These are phyloP conservation scores for Thraustochytrium striatum DNA, from an alignment of 352 stramenopile genomes.

Conservation along the genomic window DNA sequence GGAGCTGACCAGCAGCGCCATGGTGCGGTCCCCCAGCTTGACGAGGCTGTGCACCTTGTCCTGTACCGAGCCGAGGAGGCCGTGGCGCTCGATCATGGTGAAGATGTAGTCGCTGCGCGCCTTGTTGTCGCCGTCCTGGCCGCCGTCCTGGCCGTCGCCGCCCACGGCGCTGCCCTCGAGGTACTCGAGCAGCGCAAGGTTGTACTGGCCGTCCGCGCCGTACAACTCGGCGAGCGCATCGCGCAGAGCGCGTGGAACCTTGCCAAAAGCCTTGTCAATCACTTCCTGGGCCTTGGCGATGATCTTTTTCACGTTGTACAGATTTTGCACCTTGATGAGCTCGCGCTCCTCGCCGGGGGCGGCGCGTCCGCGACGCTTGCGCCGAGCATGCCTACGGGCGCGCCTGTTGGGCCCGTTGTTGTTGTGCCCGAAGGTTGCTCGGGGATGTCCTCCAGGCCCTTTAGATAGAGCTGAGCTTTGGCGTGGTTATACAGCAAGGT, in stretches of 20 bases:
- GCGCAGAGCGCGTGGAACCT: constrained; percentile 48
- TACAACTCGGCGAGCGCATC: constrained; percentile 53
- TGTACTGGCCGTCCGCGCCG: constrained; percentile 51
- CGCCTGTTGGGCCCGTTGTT: not conserved
- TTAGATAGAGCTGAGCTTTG: not conserved
- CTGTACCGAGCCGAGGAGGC: constrained; percentile 50
- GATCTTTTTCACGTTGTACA: constrained; percentile 5
- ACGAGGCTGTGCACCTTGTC: constrained; percentile 51
- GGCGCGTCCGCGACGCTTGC: not conserved
- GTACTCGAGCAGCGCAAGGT: constrained; percentile 49
- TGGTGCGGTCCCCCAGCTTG: constrained; percentile 48
- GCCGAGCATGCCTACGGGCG: no score
- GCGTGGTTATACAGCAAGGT: constrained; percentile 19
- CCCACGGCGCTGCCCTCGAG: constrained; percentile 26
- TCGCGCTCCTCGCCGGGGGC: not conserved
- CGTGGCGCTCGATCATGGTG: constrained; percentile 55
- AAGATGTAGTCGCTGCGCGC: constrained; percentile 53
- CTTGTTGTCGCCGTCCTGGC: not conserved
- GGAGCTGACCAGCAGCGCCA: constrained; percentile 52
- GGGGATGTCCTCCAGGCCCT: no score
- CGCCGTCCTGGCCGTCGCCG: not conserved
- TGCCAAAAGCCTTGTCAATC: constrained; percentile 17
- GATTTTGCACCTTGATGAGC: not conserved
- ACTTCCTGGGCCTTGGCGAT: constrained; percentile 2
- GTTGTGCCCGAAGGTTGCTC: no score